phyloP scores from a whole-genome alignment of 176 grass and related monocot species.

The Phoenix dactylifera region DNA sequence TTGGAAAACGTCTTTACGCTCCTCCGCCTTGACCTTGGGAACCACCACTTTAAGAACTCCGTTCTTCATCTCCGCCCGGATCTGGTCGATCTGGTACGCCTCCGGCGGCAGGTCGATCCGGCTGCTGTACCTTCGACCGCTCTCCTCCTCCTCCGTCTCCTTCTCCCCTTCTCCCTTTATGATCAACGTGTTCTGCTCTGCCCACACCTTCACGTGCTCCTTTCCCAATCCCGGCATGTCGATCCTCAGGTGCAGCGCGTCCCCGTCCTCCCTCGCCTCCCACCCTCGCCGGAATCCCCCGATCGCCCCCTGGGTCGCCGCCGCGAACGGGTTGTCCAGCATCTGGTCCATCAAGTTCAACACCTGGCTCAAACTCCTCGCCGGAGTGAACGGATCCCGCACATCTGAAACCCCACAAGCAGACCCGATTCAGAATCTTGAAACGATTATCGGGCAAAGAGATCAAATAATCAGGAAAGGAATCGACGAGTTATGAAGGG shows the following conservation, averaged over 20 bases:
- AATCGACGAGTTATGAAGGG: not conserved
- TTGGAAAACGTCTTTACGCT: constrained; percentile 58
- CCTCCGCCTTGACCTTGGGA: constrained; percentile 54
- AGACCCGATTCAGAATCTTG: not conserved
- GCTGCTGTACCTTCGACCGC: constrained; percentile 31
- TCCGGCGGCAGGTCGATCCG: constrained; percentile 53
- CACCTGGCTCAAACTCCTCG: constrained; percentile 51
- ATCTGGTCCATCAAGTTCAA: constrained; percentile 59
- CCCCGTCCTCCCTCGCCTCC: constrained; percentile 55
- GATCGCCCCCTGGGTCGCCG: not conserved
- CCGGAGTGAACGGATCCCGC: constrained; percentile 54
- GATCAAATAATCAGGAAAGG: not conserved
- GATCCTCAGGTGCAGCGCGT: constrained; percentile 51
- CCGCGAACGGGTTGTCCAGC: constrained; percentile 23
- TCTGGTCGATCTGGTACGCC: constrained; percentile 63
- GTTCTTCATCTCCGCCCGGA: constrained; percentile 93
- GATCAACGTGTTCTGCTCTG: constrained; percentile 30
- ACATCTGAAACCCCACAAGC: constrained; percentile 26
- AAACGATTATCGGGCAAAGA: not conserved
- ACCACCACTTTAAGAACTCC: constrained; percentile 69
- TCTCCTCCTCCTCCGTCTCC: not conserved
- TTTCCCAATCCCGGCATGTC: constrained; percentile 80
- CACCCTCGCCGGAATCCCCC: constrained; percentile 30
- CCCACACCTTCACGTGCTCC: constrained; percentile 56
- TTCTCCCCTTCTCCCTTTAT: constrained; percentile 47